A percentile compares a stretch with the other conserved stretches of the same genome.
Evolutionary conservation across 192 early-diverging fungal genomes (phyloP).

Genomic region (Polychytrium aggregatum): DNA sequence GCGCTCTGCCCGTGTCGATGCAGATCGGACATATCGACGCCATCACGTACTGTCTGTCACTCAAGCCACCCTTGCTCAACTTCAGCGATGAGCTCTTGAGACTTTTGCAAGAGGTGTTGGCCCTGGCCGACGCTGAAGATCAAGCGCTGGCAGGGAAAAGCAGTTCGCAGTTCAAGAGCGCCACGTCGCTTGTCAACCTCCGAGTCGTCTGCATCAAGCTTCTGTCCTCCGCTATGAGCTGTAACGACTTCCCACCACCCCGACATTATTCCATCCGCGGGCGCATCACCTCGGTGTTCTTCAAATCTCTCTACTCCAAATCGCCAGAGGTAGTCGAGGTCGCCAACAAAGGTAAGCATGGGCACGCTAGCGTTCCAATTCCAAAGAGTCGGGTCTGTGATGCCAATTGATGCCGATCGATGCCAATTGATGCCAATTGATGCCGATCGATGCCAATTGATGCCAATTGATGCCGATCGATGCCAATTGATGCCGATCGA

Average conservation of each 20-base stretch:
- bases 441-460: too few species aligned
- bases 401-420: too few species aligned
- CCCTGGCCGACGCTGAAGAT: slow-evolving; percentile 94
- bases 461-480: too few species aligned
- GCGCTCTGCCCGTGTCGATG: slow-evolving; percentile 88
- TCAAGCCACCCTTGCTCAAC: slow-evolving; percentile 75
- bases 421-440: too few species aligned
- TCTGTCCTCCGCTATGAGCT: slow-evolving; percentile 86
- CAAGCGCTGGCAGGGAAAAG: slow-evolving; percentile 80
- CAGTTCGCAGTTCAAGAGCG: slow-evolving; percentile 70
- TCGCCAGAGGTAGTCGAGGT: slow-evolving; percentile 89
- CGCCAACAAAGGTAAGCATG: slow-evolving; percentile 63
- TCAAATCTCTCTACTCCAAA: slow-evolving; percentile 96
- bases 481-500: too few species aligned
- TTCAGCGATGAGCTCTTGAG: slow-evolving; percentile 89
- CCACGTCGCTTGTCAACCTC: slow-evolving; percentile 70
- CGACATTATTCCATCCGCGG: slow-evolving; percentile 67
- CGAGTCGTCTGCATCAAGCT: slow-evolving; percentile 95
- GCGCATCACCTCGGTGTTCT: slow-evolving; percentile 93
- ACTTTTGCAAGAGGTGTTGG: slow-evolving; percentile 80
- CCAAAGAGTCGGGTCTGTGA: neutral
- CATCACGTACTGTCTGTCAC: slow-evolving; percentile 86
- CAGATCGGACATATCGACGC: slow-evolving; percentile 99
- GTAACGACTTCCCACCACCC: slow-evolving; percentile 62
- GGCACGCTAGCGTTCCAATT: neutral